Evolutionary conservation across 495 filamentous ascomycete genomes (phyloP).

Genomic region (Sphaerosporella brunnea): DNA sequence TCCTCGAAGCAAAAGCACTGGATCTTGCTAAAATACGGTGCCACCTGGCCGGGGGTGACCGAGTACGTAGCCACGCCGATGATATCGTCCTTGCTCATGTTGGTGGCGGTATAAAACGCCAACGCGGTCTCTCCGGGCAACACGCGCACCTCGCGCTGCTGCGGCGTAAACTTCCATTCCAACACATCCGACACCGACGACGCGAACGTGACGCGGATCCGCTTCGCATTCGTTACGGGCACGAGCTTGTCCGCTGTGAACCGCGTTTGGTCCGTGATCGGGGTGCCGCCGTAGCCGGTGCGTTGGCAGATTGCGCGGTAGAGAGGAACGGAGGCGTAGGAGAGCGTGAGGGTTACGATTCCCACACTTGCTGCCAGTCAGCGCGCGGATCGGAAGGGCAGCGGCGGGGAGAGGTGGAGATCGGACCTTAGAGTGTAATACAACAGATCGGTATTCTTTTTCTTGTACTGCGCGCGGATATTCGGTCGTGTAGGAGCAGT

Average conservation of each 20-base stretch:
- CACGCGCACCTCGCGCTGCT: constrained; percentile 92
- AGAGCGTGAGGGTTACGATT: constrained; percentile 73
- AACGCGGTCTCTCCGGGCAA: constrained; percentile 91
- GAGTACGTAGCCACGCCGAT: constrained; percentile 96
- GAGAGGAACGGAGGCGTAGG: constrained; percentile 89
- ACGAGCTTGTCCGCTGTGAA: constrained; percentile 41
- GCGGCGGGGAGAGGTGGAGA: not conserved
- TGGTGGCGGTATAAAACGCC: constrained; percentile 95
- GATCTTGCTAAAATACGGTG: constrained; percentile 98
- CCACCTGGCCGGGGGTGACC: constrained; percentile 87
- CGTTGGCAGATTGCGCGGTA: constrained; percentile 89
- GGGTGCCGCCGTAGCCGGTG: constrained; percentile 87
- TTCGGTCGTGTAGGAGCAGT: constrained; percentile 10
- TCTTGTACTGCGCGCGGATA: constrained; percentile 37
- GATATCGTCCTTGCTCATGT: constrained; percentile 72
- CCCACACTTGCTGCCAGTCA: constrained; percentile 12
- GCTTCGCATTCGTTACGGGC: constrained; percentile 62
- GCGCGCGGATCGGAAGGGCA: not conserved
- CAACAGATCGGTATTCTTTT: constrained; percentile 42
- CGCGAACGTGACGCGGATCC: constrained; percentile 90
- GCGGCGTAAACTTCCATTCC: constrained; percentile 92
- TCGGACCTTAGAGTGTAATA: constrained; percentile 28
- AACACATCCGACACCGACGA: constrained; percentile 86
- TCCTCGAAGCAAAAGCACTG: constrained; percentile 99
- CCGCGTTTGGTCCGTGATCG: constrained; percentile 64